phyloP scores from a whole-genome alignment of 225 moss, liverwort and hornwort genomes.

The Climacium dendroides region DNA sequence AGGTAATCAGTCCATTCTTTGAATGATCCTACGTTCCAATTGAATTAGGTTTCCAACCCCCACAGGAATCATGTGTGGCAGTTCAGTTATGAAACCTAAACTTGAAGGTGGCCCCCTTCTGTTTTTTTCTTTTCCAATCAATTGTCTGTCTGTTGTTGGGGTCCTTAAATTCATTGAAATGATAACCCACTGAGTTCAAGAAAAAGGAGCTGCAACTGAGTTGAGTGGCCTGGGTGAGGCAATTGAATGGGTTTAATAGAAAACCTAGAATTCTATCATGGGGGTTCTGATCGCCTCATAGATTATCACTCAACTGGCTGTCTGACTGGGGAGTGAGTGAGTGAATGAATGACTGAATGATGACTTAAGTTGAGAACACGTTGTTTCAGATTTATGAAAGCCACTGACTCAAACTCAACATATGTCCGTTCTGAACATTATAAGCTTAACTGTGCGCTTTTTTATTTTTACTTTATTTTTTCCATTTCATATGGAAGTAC shows the following conservation, averaged over 20 bases:
- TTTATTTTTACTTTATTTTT: no score
- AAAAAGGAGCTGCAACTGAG: no score
- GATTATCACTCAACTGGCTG: background rate
- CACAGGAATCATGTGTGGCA: background rate
- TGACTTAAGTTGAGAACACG: background rate
- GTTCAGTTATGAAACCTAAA: background rate
- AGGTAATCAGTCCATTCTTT: background rate
- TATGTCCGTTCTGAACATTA: background rate
- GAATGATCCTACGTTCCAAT: background rate
- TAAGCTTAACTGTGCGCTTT: no score
- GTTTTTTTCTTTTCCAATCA: background rate
- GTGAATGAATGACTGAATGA: no score
- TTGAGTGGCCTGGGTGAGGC: background rate
- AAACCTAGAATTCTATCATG: background rate
- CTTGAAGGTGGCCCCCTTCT: background rate
- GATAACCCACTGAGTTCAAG: background rate
- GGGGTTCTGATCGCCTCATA: background rate
- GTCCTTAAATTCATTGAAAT: background rate
- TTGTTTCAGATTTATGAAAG: background rate
- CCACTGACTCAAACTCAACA: background rate
- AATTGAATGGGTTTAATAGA: background rate
- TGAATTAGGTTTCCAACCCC: background rate
- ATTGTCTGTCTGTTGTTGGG: background rate
- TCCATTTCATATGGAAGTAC: background rate
- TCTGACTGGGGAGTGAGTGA: no score